Evolutionary conservation across 495 filamentous ascomycete genomes (phyloP).

Genomic region (Hypomontagnella monticulosa): DNA sequence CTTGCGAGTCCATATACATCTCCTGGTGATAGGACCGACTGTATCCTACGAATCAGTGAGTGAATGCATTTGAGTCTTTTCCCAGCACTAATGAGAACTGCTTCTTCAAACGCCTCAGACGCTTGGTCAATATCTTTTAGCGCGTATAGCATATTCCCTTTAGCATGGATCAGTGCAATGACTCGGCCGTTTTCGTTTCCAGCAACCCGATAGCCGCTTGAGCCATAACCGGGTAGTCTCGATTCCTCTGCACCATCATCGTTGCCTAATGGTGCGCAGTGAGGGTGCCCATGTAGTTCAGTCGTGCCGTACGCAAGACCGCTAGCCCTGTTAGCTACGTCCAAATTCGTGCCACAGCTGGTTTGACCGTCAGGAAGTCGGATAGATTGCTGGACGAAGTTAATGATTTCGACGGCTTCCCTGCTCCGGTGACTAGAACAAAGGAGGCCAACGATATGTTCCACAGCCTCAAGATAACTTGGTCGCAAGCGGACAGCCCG

Average conservation of each 20-base stretch:
- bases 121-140: constrained; percentile 85
- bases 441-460: constrained; percentile 90
- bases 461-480: constrained; percentile 94
- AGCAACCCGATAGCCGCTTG: constrained; percentile 86
- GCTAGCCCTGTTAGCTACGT: background rate
- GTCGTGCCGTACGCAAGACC: constrained; percentile 4
- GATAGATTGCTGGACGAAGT: constrained; percentile 83
- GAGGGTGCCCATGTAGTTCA: constrained; percentile 12
- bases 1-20: constrained; percentile 45
- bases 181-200: constrained; percentile 93
- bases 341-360: constrained; percentile 4
- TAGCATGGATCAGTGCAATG: constrained; percentile 90
- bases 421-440: constrained; percentile 82
- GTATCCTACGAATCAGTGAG: constrained; percentile 82
- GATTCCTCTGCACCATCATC: constrained; percentile 60
- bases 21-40: constrained; percentile 69
- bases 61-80: constrained; percentile 75
- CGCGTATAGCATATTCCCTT: constrained; percentile 97
- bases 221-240: constrained; percentile 70
- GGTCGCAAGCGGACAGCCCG: constrained; percentile 83
- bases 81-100: constrained; percentile 87
- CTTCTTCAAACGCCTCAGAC: constrained; percentile 93
- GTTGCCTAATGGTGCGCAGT: constrained; percentile 22
- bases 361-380: constrained; percentile 52
- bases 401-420: constrained; percentile 90